Evolutionary conservation across 2,329 filamentous ascomycete species (phyloP).

Genomic region (Colletotrichum cordylinicola): DNA sequence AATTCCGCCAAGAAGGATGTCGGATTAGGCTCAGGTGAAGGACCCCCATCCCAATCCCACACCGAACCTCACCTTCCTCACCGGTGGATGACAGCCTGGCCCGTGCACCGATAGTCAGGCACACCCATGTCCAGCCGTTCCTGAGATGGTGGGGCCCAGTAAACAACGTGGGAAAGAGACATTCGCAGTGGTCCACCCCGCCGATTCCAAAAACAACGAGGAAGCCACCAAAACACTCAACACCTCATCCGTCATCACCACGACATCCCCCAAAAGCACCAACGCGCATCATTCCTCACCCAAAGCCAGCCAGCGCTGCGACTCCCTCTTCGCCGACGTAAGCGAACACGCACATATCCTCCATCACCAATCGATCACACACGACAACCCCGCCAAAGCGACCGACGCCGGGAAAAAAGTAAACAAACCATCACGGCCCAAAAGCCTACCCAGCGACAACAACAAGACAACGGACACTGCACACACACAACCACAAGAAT

Average conservation of each 20-base stretch:
- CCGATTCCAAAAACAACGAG: neutral
- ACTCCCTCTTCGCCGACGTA: neutral
- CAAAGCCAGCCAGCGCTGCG: neutral
- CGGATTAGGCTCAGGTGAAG: neutral
- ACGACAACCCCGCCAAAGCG: neutral
- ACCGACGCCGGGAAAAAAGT: neutral
- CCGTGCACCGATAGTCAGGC: neutral
- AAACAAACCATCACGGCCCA: neutral
- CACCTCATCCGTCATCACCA: neutral
- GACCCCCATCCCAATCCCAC: neutral
- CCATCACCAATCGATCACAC: neutral
- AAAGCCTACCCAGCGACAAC: neutral
- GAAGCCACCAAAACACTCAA: neutral
- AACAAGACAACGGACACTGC: neutral
- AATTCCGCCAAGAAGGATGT: neutral
- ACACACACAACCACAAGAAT: neutral
- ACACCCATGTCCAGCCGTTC: neutral
- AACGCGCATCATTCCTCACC: neutral
- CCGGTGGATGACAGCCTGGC: neutral
- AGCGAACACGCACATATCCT: neutral
- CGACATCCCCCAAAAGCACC: neutral
- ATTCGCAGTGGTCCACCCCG: neutral
- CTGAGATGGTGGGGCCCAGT: neutral
- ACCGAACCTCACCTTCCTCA: neutral
- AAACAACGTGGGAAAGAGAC: slow-evolving; percentile 10